These are phyloP conservation scores for Botrytis sinoallii DNA, from an alignment of 2,329 filamentous ascomycete species.

Conservation along the genomic window DNA sequence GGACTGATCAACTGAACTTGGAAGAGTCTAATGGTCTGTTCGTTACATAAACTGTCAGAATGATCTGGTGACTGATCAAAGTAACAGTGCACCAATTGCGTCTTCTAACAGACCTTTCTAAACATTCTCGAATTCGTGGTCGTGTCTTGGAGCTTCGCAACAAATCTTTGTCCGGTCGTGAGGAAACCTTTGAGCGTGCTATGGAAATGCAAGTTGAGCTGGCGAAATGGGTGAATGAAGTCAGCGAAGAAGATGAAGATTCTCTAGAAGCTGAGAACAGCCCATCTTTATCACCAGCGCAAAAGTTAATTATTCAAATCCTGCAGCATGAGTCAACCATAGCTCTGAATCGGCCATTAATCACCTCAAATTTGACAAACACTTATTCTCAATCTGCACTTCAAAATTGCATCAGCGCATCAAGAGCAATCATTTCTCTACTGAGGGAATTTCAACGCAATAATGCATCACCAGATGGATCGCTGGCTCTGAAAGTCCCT, in stretches of 20 bases:
- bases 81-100: neutral
- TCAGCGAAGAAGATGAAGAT: neutral
- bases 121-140: neutral
- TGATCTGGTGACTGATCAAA: neutral
- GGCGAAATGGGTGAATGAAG: neutral
- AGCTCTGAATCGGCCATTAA: neutral
- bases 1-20: neutral
- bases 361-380: neutral
- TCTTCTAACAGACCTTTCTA: neutral
- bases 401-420: neutral
- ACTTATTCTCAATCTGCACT: neutral
- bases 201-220: neutral
- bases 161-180: neutral
- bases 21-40: neutral
- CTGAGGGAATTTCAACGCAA: neutral
- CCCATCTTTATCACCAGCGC: neutral
- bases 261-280: neutral
- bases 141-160: neutral
- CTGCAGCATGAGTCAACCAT: neutral
- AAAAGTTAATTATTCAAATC: neutral
- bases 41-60: neutral
- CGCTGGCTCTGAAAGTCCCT: neutral
- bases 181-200: neutral
- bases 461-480: neutral
- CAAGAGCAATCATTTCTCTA: neutral